Base-by-base conservation (phyloP, 75 land plant genomes). In the Adiantum capillusveneris region DNA sequence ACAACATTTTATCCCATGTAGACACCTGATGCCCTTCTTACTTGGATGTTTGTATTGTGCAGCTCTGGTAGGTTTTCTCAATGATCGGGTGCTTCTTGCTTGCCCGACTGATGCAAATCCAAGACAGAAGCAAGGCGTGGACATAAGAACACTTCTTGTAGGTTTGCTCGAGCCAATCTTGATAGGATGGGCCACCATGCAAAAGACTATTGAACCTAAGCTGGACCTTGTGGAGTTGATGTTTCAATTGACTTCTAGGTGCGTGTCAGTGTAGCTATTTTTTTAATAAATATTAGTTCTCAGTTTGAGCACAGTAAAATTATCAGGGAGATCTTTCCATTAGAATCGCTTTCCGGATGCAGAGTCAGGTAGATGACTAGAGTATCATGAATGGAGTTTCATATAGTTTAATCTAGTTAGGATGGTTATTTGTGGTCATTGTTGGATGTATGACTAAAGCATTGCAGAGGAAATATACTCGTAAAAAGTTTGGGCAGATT, bases 121-220 rank as follows among this genome's bases (percentile, higher is more conserved):
- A 34, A 84, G 82, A 59, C 96, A 90, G 51, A 95, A 86, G 75
- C 94, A 95, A 67, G 79, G 71, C 21, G 73, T 90, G 60, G 96
- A 95, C 64, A 82, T 95, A 22, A 81, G 79, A 67, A 90, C 88
- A 48, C 88, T 96, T 57, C 87, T 89, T 41, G 80, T 89, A 57
- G 99, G 99, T 53, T 84, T 95, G 54, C 85, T 95, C 59, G 99
- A 95, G 72, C 99, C 99, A 45, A 82, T 95, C 62, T 83, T 95
- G 31, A 84, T 90, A 77, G 96, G 99, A 13, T 95, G 86, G 82
- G 90, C 88, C 11, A 95, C 91, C 0, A 86, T 95, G 96, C 99
- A 95, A 49, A 75, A 76, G 52, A 26, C 61, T 37, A 85, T 86
- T 74, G 94, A 95, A 81, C 88, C 94, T 62, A 95, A 95, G 72